Percentiles rank a stretch among this genome's conserved stretches.
Conservation (phyloP, 106 monocot species). For the Phalaenopsis aphrodite region DNA sequence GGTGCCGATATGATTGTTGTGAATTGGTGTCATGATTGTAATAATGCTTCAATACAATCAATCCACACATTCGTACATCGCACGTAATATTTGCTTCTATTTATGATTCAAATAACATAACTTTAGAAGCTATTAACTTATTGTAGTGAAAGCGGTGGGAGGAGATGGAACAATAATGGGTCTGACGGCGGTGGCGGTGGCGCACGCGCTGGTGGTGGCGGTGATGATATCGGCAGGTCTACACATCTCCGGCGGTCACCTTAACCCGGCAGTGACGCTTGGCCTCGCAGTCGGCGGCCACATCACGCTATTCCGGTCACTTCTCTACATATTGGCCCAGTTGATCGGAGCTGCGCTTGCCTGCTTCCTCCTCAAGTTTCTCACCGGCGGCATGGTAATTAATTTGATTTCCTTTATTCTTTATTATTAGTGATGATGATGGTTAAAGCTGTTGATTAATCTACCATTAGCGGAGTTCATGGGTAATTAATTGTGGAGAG, state of each 20-base stretch:
- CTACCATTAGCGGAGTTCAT: too few species aligned
- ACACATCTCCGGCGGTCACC: conserved; percentile 76
- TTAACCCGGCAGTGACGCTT: conserved; percentile 81
- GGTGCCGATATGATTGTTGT: too few species aligned
- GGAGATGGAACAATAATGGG: conserved; percentile 50
- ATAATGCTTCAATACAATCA: too few species aligned
- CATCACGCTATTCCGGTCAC: conserved; percentile 57
- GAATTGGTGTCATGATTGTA: too few species aligned
- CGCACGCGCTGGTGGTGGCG: conserved; percentile 61
- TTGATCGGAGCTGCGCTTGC: conserved; percentile 54
- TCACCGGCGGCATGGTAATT: conserved; percentile 61
- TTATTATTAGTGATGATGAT: not conserved
- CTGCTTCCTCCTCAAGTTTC: conserved; percentile 66
- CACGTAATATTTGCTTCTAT: too few species aligned
- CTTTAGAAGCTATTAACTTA: not conserved
- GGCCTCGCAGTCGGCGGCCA: conserved; percentile 67
- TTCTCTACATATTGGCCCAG: conserved; percentile 63
- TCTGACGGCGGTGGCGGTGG: conserved; percentile 62
- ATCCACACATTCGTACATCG: too few species aligned
- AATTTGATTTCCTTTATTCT: not conserved
- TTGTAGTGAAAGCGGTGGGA: conserved; percentile 35
- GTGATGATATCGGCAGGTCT: conserved; percentile 71
- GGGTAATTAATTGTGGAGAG: too few species aligned
- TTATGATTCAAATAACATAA: too few species aligned
- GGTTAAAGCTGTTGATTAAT: too few species aligned